Percentiles rank a stretch among this genome's conserved stretches.
phyloP scores from a whole-genome alignment of 169 alveolate species.

The Plasmodium gonderi region DNA sequence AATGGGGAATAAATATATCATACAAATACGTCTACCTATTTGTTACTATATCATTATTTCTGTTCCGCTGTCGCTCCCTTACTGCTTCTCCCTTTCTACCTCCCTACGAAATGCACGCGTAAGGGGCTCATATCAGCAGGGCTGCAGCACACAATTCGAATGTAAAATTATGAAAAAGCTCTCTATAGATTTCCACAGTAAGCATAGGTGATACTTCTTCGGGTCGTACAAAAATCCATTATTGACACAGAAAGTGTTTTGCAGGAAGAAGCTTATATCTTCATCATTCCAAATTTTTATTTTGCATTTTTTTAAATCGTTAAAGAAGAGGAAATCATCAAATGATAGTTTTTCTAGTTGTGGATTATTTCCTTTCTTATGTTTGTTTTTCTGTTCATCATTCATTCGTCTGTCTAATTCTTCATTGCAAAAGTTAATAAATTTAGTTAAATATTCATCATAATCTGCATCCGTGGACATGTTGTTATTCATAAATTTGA shows the following conservation, averaged over 20 bases:
- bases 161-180: conserved; percentile 1
- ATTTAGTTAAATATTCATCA: conserved; percentile 3
- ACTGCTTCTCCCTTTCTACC: neutral
- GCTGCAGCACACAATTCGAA: neutral
- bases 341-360: neutral
- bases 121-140: neutral
- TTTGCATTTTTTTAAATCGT: conserved; percentile 22
- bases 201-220: neutral
- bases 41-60: too few species aligned
- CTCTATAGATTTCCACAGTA: conserved; percentile 58
- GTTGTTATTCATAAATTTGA: neutral
- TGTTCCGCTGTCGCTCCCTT: neutral
- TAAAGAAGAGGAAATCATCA: conserved; percentile 20
- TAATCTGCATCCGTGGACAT: neutral
- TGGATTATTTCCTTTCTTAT: neutral
- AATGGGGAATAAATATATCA: too few species aligned
- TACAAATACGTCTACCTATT: too few species aligned
- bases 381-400: neutral
- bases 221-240: neutral
- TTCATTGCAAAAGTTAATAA: conserved; percentile 30
- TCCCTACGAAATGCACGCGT: neutral
- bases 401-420: neutral
- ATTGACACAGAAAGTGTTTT: neutral
- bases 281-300: conserved; percentile 14
- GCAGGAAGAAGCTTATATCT: neutral